phyloP scores from a whole-genome alignment of 2,329 filamentous ascomycete species.

The Fusarium denticulatum region DNA sequence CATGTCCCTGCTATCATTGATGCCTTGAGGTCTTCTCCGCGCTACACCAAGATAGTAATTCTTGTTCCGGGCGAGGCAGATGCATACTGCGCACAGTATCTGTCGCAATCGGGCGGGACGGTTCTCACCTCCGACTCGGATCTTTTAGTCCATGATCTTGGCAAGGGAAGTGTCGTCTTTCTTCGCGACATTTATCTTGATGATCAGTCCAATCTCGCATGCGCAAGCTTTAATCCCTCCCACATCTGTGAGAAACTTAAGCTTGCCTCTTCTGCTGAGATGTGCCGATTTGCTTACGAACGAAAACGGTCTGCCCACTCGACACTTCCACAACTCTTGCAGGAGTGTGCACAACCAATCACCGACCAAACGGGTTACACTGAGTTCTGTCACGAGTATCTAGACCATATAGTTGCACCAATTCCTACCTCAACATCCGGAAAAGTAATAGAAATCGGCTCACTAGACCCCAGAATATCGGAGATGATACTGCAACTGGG shows the following conservation, averaged over 20 bases:
- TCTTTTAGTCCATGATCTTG: constrained; percentile 78
- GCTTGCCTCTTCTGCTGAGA: constrained; percentile 45
- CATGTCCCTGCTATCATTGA: constrained; percentile 83
- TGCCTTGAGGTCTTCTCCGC: constrained; percentile 61
- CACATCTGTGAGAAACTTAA: constrained; percentile 56
- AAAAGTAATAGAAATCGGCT: constrained; percentile 20
- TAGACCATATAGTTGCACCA: constrained; percentile 32
- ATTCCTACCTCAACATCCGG: constrained; percentile 28
- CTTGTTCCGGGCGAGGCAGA: constrained; percentile 90
- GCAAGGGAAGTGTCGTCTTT: constrained; percentile 72
- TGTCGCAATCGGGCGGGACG: constrained; percentile 62
- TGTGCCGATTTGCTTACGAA: constrained; percentile 51
- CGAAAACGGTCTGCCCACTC: constrained; percentile 42
- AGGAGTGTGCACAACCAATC: constrained; percentile 39
- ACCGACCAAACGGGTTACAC: constrained; percentile 38
- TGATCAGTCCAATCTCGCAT: constrained; percentile 37
- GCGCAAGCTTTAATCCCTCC: constrained; percentile 45
- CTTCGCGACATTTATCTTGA: constrained; percentile 69
- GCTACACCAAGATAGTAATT: constrained; percentile 55
- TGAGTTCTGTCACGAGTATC: constrained; percentile 48
- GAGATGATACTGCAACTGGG: constrained; percentile 51
- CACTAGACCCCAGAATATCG: constrained; percentile 52
- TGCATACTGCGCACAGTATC: constrained; percentile 75
- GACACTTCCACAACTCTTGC: constrained; percentile 45
- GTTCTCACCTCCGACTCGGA: constrained; percentile 90